Evolutionary conservation across 768 basidiomycete species (phyloP).

Genomic region (Tylopilus intermedius): DNA sequence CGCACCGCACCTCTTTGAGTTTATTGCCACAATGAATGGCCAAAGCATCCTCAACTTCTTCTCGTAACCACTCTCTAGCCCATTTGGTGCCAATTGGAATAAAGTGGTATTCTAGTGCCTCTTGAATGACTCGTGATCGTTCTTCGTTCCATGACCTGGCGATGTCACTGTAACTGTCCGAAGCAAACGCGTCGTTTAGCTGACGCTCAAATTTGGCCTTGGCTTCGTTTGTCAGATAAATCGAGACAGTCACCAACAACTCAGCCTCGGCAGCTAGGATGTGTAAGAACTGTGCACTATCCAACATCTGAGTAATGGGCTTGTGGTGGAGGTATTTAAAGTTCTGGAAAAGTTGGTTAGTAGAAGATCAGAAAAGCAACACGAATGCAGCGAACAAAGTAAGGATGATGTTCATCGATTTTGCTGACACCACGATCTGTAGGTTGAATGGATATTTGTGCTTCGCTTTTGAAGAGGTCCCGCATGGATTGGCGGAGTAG

Average conservation of each 20-base stretch:
- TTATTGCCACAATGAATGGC: constrained; percentile 61
- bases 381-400: constrained; percentile 48
- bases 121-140: constrained; percentile 70
- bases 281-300: constrained; percentile 77
- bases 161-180: constrained; percentile 78
- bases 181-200: constrained; percentile 77
- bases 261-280: constrained; percentile 91
- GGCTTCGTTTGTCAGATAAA: constrained; percentile 59
- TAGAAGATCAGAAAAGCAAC: neutral
- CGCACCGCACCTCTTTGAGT: constrained; percentile 73
- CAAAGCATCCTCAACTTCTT: constrained; percentile 85
- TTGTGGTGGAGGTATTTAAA: constrained; percentile 94
- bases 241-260: constrained; percentile 71
- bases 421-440: constrained; percentile 82
- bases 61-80: constrained; percentile 82
- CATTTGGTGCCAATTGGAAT: constrained; percentile 82
- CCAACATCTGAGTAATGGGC: constrained; percentile 62
- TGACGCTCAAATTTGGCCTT: constrained; percentile 67
- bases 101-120: constrained; percentile 76
- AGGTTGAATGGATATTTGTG: constrained; percentile 71
- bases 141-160: constrained; percentile 90
- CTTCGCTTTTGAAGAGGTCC: constrained; percentile 67
- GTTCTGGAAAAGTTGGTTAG: constrained; percentile 44
- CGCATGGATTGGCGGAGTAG: constrained; percentile 76
- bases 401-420: constrained; percentile 69